Evolutionary conservation across 1,284 basidiomycete species (phyloP), one percentile per base, ranked within the genome.

Genomic region (Boletus subluridellus): DNA sequence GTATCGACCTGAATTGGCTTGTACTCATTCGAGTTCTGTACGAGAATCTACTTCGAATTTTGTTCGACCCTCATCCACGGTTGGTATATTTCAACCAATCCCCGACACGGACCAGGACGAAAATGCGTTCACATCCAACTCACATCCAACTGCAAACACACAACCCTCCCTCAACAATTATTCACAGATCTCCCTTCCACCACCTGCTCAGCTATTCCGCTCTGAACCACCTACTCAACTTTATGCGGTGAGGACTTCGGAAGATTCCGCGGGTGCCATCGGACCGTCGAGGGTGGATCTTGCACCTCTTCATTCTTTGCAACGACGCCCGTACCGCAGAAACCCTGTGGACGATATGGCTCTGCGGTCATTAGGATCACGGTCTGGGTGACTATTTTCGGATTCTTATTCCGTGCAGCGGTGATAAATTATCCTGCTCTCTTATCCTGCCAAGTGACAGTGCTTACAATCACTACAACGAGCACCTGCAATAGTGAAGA

Each of bases 341-440:
- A 78, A 85, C 60, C 82, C 82, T n/a, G 68, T 78, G 28, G 87
- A 89, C 69, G 87, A 89, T 64, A 78, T 78, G 59, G 78, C 81
- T 44, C 70, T 89, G 64, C 78, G 85, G 32, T 68, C 79, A 55
- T 73, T 89, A 51, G 69, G 73, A 39, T 74, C 74, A 55, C 72
- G 72, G 54, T 69, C 77, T 38, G 72, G 71, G 69, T 75, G 73
- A 72, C 64, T 69, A 70, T 69, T 71, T 58, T 65, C 52, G 57
- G 59, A 38, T 58, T 60, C 46, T 55, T 44, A 58, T 58, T 42
- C 48, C 47, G 35, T 65, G 34, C 61, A 66, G 38, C 69, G 55
- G 64, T 71, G 60, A 71, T 65, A 59, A 68, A 70, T 55, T 37
- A 59, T 61, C 21, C 59, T 61, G 53, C 46, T 61, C 49, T 50